Percentiles rank a stretch among this genome's conserved stretches.
Evolutionary conservation across 176 grass and related monocot species (phyloP).

Genomic region (Cenchrus americanus): DNA sequence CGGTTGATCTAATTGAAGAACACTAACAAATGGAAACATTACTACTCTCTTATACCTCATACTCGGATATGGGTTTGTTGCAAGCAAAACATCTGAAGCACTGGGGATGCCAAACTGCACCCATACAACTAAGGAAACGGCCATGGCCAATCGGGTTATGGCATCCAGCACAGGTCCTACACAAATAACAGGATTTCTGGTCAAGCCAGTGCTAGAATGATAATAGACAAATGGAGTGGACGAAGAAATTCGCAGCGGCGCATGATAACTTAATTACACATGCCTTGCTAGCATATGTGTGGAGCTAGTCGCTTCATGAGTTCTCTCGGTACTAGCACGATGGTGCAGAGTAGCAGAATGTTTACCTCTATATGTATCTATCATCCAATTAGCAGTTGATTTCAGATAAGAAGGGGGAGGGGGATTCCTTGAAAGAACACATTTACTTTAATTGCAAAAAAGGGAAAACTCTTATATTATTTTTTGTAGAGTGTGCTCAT

Average conservation of each 20-base stretch:
- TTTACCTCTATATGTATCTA: conserved; percentile 10
- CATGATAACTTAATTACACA: not conserved
- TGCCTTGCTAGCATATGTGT: not conserved
- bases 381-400: conserved; percentile 21
- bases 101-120: conserved; percentile 86
- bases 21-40: not conserved
- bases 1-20: conserved; percentile 23
- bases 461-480: not conserved
- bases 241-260: not conserved
- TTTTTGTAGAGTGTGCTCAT: not conserved
- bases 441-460: not conserved
- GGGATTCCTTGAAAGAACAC: not conserved
- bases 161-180: conserved; percentile 88
- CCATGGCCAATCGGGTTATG: conserved; percentile 68
- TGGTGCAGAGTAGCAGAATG: not conserved
- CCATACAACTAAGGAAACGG: conserved; percentile 80
- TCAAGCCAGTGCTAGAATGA: conserved; percentile 14
- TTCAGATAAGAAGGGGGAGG: not conserved
- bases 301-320: conserved; percentile 3
- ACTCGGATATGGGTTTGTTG: conserved; percentile 85
- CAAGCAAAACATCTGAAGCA: conserved; percentile 91
- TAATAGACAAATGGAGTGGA: conserved; percentile 6
- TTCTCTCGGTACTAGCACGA: not conserved
- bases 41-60: conserved; percentile 63
- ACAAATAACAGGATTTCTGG: conserved; percentile 29